Evolutionary conservation across 2,329 filamentous ascomycete genomes (phyloP), one percentile per base, ranked within the genome.

Genomic region (Botrytis medusae): DNA sequence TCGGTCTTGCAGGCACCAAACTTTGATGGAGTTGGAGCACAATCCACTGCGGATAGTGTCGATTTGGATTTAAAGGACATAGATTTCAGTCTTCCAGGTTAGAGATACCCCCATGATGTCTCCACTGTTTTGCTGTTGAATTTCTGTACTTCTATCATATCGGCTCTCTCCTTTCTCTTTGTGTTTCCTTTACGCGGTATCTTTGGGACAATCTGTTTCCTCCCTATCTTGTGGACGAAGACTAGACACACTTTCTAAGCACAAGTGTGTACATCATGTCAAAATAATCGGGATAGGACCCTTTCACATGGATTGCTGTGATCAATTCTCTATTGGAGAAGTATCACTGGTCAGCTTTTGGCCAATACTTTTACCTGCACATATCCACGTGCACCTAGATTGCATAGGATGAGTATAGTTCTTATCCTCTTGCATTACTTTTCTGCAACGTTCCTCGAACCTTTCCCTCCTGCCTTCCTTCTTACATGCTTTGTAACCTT

Each of bases 1-100:
- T 85, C 86, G 74, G 87, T 89, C 79, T 86, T 87, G 79, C 87
- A 88, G 79, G 71, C 75, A 57, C 69, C 74, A 34, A 72, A 73
- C 59, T 76, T 75, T 64, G 75, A 77, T 37, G 74, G 74, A 73
- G 44, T 62, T 65, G 72, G 67, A 40, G 59, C 65, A 69, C 54
- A 69, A 40, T 32, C 69, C 32, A 71, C 68, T 29, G 57, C 71
- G 16, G 74, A 74, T 40, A 64, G 54, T 44, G 73, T 74, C 16
- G 77, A 77, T 42, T 5, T 57, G 63, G 37, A 77, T 40, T 48
- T 77, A 59, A 76, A 77, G 74, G 69, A 73, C 18, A 57, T 78
- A 51, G 76, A 77, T 59, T 75, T 75, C 44, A 61, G 48, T 63
- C 63, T 73, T 64, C 25, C 72, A 71, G 72, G 69, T 72, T 51